Conservation (phyloP, 768 basidiomycete species). For the Nidularia pulvinata region DNA sequence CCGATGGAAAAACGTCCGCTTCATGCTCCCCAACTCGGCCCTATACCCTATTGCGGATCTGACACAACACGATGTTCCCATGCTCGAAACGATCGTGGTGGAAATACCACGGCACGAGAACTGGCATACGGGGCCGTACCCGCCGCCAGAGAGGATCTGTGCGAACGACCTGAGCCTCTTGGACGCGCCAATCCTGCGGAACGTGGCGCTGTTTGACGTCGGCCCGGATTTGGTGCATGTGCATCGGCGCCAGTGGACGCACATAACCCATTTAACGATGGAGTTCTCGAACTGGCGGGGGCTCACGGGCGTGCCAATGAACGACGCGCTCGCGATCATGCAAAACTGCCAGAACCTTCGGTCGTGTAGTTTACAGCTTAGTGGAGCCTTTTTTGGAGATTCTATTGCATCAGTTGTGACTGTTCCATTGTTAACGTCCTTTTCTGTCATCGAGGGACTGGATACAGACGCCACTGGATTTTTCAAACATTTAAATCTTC, state of each 20-base stretch:
- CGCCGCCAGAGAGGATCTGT: background rate
- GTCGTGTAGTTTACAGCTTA: background rate
- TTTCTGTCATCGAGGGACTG: background rate
- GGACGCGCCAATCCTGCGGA: background rate
- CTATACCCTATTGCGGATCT: background rate
- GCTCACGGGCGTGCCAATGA: background rate
- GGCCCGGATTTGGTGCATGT: background rate
- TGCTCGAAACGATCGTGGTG: background rate
- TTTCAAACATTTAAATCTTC: background rate
- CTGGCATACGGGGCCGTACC: background rate
- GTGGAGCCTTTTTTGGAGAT: background rate
- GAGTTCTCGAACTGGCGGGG: background rate
- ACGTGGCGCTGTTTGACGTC: background rate
- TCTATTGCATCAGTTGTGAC: background rate
- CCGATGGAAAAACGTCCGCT: background rate
- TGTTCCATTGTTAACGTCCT: background rate
- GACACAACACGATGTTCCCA: background rate
- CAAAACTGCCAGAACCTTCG: background rate
- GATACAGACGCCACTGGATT: background rate
- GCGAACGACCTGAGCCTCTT: background rate
- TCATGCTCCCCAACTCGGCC: background rate
- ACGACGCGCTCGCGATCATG: background rate
- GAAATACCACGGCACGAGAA: background rate
- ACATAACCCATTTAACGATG: background rate
- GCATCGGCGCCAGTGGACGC: background rate